phyloP scores from a whole-genome alignment of 805 yeast genomes.

The Geotrichum ghanense region DNA sequence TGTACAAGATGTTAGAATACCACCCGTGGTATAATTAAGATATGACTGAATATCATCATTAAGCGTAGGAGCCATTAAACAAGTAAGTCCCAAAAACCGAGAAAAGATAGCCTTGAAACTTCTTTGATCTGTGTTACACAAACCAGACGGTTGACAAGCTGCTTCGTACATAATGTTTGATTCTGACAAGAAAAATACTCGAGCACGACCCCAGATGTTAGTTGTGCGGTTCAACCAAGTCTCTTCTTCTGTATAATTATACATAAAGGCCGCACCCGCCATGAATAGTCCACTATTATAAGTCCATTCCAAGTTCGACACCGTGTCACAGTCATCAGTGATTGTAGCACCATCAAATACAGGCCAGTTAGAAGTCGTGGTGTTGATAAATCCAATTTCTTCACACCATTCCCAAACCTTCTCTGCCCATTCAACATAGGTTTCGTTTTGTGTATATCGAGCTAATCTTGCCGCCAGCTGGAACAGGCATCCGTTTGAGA shows the following conservation, averaged over 20 bases:
- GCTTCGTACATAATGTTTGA: constrained; percentile 49
- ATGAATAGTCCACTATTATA: constrained; percentile 62
- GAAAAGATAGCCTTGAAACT: constrained; percentile 62
- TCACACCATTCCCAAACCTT: constrained; percentile 66
- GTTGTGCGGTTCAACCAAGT: constrained; percentile 48
- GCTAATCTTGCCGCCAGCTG: constrained; percentile 75
- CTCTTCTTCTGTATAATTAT: constrained; percentile 47
- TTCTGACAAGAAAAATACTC: constrained; percentile 37
- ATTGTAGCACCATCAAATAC: constrained; percentile 69
- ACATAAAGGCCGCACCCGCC: constrained; percentile 59
- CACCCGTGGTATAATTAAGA: constrained; percentile 44
- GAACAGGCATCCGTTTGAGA: constrained; percentile 76
- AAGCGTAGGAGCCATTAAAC: constrained; percentile 47
- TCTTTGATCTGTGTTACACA: constrained; percentile 66
- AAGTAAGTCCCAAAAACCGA: constrained; percentile 52
- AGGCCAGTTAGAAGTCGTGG: constrained; percentile 15
- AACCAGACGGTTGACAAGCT: constrained; percentile 48
- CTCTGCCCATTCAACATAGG: constrained; percentile 66
- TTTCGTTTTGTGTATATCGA: constrained; percentile 57
- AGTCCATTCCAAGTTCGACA: constrained; percentile 54
- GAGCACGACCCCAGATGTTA: constrained; percentile 35
- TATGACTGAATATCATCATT: constrained; percentile 34
- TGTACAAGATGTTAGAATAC: constrained; percentile 66
- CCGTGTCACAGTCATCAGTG: constrained; percentile 33
- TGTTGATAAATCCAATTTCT: constrained; percentile 33